A percentile compares a stretch with the other conserved stretches of the same genome.
phyloP scores from a whole-genome alignment of 306 rosid genomes.

The Pueraria montana region DNA sequence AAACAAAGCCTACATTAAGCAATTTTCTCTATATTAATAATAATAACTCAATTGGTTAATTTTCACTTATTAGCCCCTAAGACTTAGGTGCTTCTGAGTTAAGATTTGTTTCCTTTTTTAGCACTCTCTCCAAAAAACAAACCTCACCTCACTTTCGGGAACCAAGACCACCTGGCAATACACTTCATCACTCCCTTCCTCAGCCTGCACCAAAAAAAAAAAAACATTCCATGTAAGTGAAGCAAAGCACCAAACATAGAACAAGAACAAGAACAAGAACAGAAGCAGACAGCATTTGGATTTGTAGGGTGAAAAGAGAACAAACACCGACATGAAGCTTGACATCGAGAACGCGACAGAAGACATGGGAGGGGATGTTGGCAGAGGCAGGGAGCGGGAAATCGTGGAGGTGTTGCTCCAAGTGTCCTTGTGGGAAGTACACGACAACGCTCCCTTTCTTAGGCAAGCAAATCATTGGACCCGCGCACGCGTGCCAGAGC shows the following conservation, averaged over 20 bases:
- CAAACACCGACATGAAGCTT: constrained; percentile 75
- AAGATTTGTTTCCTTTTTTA: constrained; percentile 29
- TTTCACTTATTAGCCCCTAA: background rate
- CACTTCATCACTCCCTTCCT: constrained; percentile 88
- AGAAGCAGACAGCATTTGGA: constrained; percentile 26
- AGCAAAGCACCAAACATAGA: background rate
- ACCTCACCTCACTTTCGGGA: constrained; percentile 87
- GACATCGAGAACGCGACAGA: constrained; percentile 88
- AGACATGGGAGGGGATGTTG: constrained; percentile 77
- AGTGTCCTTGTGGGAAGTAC: constrained; percentile 89
- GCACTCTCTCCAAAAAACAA: background rate
- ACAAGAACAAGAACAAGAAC: background rate
- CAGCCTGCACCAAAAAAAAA: constrained; percentile 66
- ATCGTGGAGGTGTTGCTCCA: constrained; percentile 71
- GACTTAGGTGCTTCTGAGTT: constrained; percentile 12
- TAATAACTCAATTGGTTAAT: background rate
- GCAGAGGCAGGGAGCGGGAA: constrained; percentile 56
- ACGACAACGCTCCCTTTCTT: constrained; percentile 83
- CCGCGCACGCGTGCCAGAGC: constrained; percentile 98
- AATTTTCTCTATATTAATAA: background rate
- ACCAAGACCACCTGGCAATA: constrained; percentile 76
- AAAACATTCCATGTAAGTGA: background rate
- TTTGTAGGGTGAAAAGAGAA: background rate
- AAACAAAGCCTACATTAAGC: constrained; percentile 3
- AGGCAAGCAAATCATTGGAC: constrained; percentile 85